Base-by-base conservation (phyloP, 768 basidiomycete species). In the Trametes maxima region DNA sequence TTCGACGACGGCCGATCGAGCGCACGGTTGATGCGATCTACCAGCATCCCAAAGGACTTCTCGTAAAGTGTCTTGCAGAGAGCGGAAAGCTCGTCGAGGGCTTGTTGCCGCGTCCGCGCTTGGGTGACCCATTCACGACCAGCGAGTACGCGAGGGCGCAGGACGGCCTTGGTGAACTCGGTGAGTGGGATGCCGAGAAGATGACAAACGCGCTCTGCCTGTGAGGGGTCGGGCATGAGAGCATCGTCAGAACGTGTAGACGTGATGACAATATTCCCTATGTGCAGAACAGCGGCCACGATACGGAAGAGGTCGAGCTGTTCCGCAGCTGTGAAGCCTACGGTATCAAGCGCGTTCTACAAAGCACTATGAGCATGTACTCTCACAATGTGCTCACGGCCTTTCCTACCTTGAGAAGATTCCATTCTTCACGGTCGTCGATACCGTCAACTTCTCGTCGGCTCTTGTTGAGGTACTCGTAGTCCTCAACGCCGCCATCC, bases 71-170 rank as follows among this genome's bases (percentile, higher is more conserved):
- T 95, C 79, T 98, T 98, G 76, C 92, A 94, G 7, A 98, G 78
- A 0, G 95, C 86, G 0, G 86, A 86, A 3, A 99, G 82, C 76
- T 99, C 97, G 64, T 97, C 95, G 35, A 92, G 77, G 1, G 95
- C 95, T 71, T 99, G 97, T 65, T 92, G 90, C 62, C 85, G 82
- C 7, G 93, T 96, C 49, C 97, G 82, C 8, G 94, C 91, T 69
- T 98, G 95, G 0, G 92, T 88, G 16, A 98, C 95, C 93, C 95
- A 96, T 76, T 99, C 97, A 22, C 95, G 82, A 17, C 97, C 97
- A 14, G 97, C 97, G 35, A 95, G 87, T 10, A 94, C 90, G 46
- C 88, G 89, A 0, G 97, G 97, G 5, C 90, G 89, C 16, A 97
- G 79, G 17, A 98, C 87, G 0, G 93, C 92, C 59, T 89, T 89